Evolutionary conservation across 768 basidiomycete genomes (phyloP).

Genomic region (Fibroporia radiculosa): DNA sequence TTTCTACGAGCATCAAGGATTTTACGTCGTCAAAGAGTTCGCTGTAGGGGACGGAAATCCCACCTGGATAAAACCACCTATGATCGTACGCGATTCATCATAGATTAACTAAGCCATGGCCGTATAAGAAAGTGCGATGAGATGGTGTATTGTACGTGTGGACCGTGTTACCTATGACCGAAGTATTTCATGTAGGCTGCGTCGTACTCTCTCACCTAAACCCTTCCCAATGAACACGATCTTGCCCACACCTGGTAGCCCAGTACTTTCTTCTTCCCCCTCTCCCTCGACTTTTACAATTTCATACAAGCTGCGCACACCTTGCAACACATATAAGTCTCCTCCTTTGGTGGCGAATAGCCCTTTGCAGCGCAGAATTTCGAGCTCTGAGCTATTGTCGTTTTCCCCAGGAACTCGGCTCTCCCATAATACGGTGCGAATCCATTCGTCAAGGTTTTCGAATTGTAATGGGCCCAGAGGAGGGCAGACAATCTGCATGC

Average conservation of each 20-base stretch:
- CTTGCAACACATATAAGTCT: conserved; percentile 73
- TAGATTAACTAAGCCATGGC: no score
- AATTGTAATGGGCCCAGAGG: conserved; percentile 40
- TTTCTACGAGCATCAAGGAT: no score
- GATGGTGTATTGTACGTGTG: no score
- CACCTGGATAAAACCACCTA: no score
- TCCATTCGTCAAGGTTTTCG: conserved; percentile 65
- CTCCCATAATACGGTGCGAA: conserved; percentile 82
- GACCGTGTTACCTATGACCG: no score
- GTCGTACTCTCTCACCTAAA: conserved; percentile 45
- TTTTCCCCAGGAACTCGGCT: conserved; percentile 35
- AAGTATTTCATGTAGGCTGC: conserved; percentile 33
- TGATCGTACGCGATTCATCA: no score
- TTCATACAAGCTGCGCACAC: conserved; percentile 88
- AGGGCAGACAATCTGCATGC: conserved; percentile 65
- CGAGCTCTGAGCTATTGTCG: conserved; percentile 25
- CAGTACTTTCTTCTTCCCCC: conserved; percentile 30
- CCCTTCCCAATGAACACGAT: conserved; percentile 86
- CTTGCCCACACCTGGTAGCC: conserved; percentile 62
- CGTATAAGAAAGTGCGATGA: no score
- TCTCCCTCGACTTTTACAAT: conserved; percentile 38
- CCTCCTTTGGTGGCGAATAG: conserved; percentile 52
- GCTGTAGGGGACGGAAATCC: no score
- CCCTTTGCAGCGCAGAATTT: conserved; percentile 86
- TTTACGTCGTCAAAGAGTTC: no score